Conservation (phyloP, 768 basidiomycete species). For the Boletus rufocinnamomeus region DNA sequence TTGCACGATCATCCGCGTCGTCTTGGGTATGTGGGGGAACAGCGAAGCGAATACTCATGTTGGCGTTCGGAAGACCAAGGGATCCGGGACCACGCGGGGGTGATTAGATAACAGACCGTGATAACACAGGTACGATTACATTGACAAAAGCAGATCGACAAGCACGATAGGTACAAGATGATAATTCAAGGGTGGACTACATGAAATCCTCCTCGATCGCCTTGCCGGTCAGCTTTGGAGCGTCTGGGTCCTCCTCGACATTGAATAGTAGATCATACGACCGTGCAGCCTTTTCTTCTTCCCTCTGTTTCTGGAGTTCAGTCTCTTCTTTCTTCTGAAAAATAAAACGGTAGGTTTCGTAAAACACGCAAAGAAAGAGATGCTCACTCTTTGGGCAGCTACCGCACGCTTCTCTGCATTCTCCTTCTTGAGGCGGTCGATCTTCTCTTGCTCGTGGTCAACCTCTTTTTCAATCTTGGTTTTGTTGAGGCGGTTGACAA, state of each 20-base stretch:
- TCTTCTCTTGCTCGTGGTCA: conserved; percentile 87
- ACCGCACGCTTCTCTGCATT: conserved; percentile 60
- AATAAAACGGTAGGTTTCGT: neutral
- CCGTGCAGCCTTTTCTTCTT: conserved; percentile 84
- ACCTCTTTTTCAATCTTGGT: conserved; percentile 84
- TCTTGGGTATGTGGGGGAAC: conserved; percentile 3
- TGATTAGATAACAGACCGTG: neutral
- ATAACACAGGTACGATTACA: neutral
- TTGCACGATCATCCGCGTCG: conserved; percentile 13
- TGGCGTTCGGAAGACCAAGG: neutral
- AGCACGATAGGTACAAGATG: neutral
- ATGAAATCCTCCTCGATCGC: conserved; percentile 91
- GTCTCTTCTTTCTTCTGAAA: conserved; percentile 75
- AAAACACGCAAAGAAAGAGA: neutral
- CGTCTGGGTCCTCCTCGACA: conserved; percentile 58
- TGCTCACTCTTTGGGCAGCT: conserved; percentile 65
- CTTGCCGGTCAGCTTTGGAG: conserved; percentile 57
- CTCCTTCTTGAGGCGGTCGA: conserved; percentile 81
- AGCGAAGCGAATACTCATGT: conserved; percentile 36
- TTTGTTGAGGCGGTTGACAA: conserved; percentile 93
- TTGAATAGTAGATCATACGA: conserved; percentile 83
- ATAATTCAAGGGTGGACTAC: conserved; percentile 41
- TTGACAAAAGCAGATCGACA: neutral
- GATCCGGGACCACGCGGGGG: neutral
- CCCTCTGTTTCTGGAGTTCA: conserved; percentile 72